Percentiles rank a stretch among this genome's conserved stretches.
phyloP scores from a whole-genome alignment of 208 protist genomes.

The Acanthamoeba culbertsoni region DNA sequence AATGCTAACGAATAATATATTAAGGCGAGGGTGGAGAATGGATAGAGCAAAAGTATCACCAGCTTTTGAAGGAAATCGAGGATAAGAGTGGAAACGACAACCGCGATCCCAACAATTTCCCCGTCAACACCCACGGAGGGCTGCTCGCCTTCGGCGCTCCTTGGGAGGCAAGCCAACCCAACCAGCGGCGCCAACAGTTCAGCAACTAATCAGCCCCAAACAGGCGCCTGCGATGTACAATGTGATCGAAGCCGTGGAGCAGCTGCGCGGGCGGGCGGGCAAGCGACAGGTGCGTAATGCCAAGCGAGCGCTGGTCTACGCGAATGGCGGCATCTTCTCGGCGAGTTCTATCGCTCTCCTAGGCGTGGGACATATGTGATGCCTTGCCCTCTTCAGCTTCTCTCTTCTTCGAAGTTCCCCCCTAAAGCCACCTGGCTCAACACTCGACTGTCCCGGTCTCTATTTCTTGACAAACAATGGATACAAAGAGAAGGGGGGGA shows the following conservation, averaged over 20 bases:
- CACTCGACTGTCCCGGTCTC: neutral
- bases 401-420: neutral
- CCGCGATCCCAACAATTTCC: conserved; percentile 73
- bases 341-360: conserved; percentile 86
- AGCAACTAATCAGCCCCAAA: neutral
- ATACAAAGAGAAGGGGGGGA: neutral
- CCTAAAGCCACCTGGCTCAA: neutral
- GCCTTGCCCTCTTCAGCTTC: neutral
- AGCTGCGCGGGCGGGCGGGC: conserved; percentile 78
- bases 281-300: conserved; percentile 79
- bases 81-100: conserved; percentile 42
- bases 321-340: conserved; percentile 89
- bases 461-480: neutral
- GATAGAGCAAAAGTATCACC: conserved; percentile 79
- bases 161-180: conserved; percentile 80
- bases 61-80: conserved; percentile 63
- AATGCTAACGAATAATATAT: no score
- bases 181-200: neutral
- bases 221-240: conserved; percentile 84
- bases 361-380: conserved; percentile 66
- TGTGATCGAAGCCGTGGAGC: conserved; percentile 80
- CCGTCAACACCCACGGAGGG: conserved; percentile 86
- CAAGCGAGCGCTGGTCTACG: conserved; percentile 87
- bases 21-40: conserved; percentile 78
- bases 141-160: conserved; percentile 86